Conservation (phyloP, 2,329 filamentous ascomycete species). For the Penicillium sp. region DNA sequence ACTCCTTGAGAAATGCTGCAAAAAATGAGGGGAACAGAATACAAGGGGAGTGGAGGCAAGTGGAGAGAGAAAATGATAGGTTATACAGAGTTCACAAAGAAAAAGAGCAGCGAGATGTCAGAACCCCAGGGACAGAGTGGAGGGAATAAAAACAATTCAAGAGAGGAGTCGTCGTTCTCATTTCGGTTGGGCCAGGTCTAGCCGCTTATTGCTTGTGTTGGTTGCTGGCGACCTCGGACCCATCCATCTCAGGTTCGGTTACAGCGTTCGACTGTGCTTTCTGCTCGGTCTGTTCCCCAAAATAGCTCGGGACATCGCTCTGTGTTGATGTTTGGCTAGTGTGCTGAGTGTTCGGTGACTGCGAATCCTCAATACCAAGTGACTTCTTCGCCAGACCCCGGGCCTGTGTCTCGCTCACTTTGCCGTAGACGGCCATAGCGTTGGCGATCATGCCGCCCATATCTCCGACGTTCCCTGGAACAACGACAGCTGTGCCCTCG, state of each 20-base stretch:
- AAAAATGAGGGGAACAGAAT: not conserved
- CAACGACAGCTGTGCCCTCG: slow-evolving; percentile 91
- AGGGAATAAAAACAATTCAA: slow-evolving; percentile 3
- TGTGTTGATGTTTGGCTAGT: not conserved
- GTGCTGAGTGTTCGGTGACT: slow-evolving; percentile 20
- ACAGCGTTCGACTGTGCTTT: slow-evolving; percentile 36
- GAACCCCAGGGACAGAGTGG: not conserved
- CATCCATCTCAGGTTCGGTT: slow-evolving; percentile 48
- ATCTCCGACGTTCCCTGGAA: slow-evolving; percentile 94
- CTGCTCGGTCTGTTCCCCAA: slow-evolving; percentile 13
- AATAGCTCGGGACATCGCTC: slow-evolving; percentile 14
- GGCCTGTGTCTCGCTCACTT: slow-evolving; percentile 77
- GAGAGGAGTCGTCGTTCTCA: slow-evolving; percentile 12
- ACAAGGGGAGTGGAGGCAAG: not conserved
- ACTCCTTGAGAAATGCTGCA: slow-evolving; percentile 16
- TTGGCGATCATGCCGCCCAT: slow-evolving; percentile 96
- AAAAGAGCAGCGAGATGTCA: slow-evolving; percentile 1
- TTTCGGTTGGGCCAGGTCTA: slow-evolving; percentile 4
- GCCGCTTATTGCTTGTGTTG: slow-evolving; percentile 30
- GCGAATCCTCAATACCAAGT: slow-evolving; percentile 27
- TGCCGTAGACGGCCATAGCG: slow-evolving; percentile 91
- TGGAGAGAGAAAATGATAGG: not conserved
- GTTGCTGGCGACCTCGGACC: slow-evolving; percentile 44
- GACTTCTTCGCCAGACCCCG: slow-evolving; percentile 53
- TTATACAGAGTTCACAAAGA: not conserved